Conservation (phyloP, 2,329 filamentous ascomycete species). For the Sporothrix brunneoviolacea region DNA sequence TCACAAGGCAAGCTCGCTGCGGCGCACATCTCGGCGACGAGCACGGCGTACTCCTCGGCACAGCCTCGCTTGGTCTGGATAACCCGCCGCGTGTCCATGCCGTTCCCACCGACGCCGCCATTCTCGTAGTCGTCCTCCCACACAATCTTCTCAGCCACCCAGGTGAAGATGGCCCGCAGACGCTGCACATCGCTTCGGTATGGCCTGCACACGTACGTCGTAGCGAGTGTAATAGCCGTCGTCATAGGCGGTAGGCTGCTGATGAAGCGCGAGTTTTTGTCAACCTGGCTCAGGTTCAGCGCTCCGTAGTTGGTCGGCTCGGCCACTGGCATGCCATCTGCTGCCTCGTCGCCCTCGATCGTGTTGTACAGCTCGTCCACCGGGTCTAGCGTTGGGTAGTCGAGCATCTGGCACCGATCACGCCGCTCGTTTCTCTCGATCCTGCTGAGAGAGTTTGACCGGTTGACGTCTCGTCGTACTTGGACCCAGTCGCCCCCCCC, state of each 20-base stretch:
- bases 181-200: slow-evolving; percentile 92
- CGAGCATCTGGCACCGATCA: slow-evolving; percentile 91
- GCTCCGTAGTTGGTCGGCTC: slow-evolving; percentile 75
- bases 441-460: slow-evolving; percentile 85
- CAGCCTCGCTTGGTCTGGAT: slow-evolving; percentile 79
- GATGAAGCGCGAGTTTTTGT: slow-evolving; percentile 92
- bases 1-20: slow-evolving; percentile 86
- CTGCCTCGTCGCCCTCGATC: slow-evolving; percentile 83
- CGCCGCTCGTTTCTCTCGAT: slow-evolving; percentile 79
- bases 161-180: slow-evolving; percentile 90
- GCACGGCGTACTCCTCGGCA: slow-evolving; percentile 78
- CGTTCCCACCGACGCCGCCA: slow-evolving; percentile 51
- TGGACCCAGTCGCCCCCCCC: slow-evolving; percentile 83
- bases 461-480: slow-evolving; percentile 88
- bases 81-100: slow-evolving; percentile 73
- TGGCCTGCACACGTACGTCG: slow-evolving; percentile 86
- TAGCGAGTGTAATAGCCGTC: slow-evolving; percentile 75
- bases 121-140: slow-evolving; percentile 96
- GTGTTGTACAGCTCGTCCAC: slow-evolving; percentile 82
- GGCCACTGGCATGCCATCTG: slow-evolving; percentile 74
- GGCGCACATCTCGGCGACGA: slow-evolving; percentile 89
- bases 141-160: slow-evolving; percentile 87
- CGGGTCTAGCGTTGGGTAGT: slow-evolving; percentile 79
- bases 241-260: slow-evolving; percentile 75
- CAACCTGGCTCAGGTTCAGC: slow-evolving; percentile 78